Base-by-base conservation (phyloP, 805 yeast genomes). In the Candida xiaguanensis region DNA sequence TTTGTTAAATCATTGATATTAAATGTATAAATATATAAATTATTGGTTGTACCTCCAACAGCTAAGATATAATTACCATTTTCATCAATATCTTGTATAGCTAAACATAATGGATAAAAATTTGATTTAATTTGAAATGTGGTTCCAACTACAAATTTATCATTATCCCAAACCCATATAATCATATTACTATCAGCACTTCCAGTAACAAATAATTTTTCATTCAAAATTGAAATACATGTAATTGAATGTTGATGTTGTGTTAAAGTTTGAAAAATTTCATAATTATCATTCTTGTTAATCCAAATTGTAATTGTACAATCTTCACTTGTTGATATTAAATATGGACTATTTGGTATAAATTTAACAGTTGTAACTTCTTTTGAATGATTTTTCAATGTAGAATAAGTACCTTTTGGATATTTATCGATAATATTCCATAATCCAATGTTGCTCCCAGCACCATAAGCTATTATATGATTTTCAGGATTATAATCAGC, bases 241-340 rank as follows among this genome's bases (percentile, higher is more conserved):
- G 81, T 77, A 9, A 85, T 69, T 11, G 87, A 75, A 33, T 70
- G 69, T 0, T 51, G 36, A 50, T 78, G 82, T 26, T 63, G 63
- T 4, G 57, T 55, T 3, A 68, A 47, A 12, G 57, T 44, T 39
- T 70, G 72, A 19, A 34, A 39, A 22, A 63, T 43, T 7, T 34
- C 41, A 41, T 73, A 65, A 0, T 43, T 44, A 22, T 20, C 28
- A 1, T 39, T 43, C 2, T 19, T 38, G 13, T 46, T 62, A 37
- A 63, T 59, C 95, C 95, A 87, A 3, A 86, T 53, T 42, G 67
- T 71, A 1, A 87, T 65, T 4, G 61, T 55, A 6, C 76, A 74
- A 52, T 88, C 96, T 45, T 85, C 90, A 2, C 83, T 75, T 0
- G 82, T 78, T 3, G 88, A 75, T 0, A 85, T 65, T 41, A 87